Percentiles rank a stretch among this genome's conserved stretches.
phyloP scores from a whole-genome alignment of 179 eudicot species.

The Drosera spatulata region DNA sequence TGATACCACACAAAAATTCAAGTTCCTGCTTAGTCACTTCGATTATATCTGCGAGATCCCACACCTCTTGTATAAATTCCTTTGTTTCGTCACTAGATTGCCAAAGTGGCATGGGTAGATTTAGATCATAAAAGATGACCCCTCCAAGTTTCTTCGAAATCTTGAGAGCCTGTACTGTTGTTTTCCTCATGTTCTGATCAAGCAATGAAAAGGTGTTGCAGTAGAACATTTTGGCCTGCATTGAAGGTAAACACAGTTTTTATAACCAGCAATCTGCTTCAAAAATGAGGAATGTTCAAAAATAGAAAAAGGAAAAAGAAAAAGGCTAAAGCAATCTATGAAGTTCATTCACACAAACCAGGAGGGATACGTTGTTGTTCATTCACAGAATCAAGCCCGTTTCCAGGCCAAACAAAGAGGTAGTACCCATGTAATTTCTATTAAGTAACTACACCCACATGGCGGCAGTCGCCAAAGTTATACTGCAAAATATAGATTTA shows the following conservation, averaged over 20 bases:
- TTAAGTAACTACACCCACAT: too few species aligned
- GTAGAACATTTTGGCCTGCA: slow-evolving; percentile 94
- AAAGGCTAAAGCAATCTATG: neutral
- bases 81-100: slow-evolving; percentile 65
- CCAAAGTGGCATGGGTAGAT: slow-evolving; percentile 88
- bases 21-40: slow-evolving; percentile 93
- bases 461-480: too few species aligned
- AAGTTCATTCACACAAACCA: neutral
- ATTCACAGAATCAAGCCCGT: too few species aligned
- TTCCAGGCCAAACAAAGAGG: too few species aligned
- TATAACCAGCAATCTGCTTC: neutral
- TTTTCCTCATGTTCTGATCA: slow-evolving; percentile 65
- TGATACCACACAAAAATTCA: slow-evolving; percentile 81
- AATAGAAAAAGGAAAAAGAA: neutral
- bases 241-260: neutral
- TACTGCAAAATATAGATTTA: too few species aligned
- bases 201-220: slow-evolving; percentile 69
- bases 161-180: slow-evolving; percentile 56
- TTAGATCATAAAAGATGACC: slow-evolving; percentile 61
- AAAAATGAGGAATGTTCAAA: neutral
- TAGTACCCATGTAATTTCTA: too few species aligned
- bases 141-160: slow-evolving; percentile 72
- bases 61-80: slow-evolving; percentile 38
- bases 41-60: slow-evolving; percentile 71
- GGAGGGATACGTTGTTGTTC: too few species aligned